Base-by-base conservation (phyloP, 805 yeast species). In the Saturnispora hagleri region DNA sequence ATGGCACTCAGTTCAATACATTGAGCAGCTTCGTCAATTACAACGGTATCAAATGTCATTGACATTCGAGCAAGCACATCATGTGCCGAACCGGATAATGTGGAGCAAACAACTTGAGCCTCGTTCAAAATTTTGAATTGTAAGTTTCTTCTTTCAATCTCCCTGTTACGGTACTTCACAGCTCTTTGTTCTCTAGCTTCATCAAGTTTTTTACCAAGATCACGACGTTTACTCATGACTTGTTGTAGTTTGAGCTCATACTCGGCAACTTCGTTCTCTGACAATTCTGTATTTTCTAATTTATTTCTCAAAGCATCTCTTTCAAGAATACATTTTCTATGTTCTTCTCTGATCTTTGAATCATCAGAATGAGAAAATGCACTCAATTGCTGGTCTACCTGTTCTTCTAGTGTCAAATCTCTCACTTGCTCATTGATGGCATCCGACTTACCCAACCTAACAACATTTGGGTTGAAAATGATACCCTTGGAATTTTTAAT, bases 21-120 rank as follows among this genome's bases (percentile, higher is more conserved):
- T 67, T 91, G 99, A 58, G 97, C 95, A 2, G 99, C 99, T 67
- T 91, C 99, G 71, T 91, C 99, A 55, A 91, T 84, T 48, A 91
- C 83, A 2, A 93, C 97, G 4, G 95, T 88, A 47, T 86, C 95
- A 64, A 93, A 91, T 43, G 79, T 77, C 61, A 89, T 76, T 9
- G 89, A 81, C 62, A 91, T 69, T 43, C 81, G 75, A 0, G 89
- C 81, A 41, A 91, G 73, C 54, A 89, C 80, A 56, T 87, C 93
- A 69, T 89, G 96, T 0, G 98, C 97, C 4, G 97, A 81, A 28
- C 97, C 98, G 0, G 97, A 90, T 34, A 91, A 71, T 0, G 99
- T 91, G 0, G 97, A 76, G 62, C 98, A 93, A 17, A 91, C 86
- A 45, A 93, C 81, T 55, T 90, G 88, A 15, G 97, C 89, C 12